Evolutionary conservation across 1,284 basidiomycete species (phyloP), one percentile per base, ranked within the genome.

Genomic region (Fomitopsis betulina): DNA sequence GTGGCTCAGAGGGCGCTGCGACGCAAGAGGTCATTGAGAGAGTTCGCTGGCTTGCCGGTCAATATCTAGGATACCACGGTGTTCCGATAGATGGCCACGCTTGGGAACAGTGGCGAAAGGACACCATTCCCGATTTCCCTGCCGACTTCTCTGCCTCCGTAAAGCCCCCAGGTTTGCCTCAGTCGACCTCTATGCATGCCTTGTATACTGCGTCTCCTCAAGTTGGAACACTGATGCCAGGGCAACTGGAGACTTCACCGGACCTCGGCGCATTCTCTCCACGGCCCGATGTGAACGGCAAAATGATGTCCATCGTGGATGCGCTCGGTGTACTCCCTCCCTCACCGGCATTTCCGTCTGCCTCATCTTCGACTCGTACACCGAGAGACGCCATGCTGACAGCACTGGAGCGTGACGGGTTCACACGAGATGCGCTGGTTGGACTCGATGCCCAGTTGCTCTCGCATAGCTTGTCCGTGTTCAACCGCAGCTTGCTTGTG

Each of bases 351-450:
- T 12, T 6, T 32, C 10, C 10, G 21, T 3, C n/a, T 12, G 5
- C 35, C 2, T 27, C 33, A 2, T 53, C 60, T 19, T 32, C 47
- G 12, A 12, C 59, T 23, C 51, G 43, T 12, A 58, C 54, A 39
- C 59, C 54, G 58, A 62, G 63, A 52, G 70, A 63, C 43, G 65
- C 58, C 23, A 68, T 69, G 50, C 84, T 84, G 78, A 65, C 72
- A 1, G 72, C 76, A 19, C 72, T 91, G 13, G 78, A 84, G 23
- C 77, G 79, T 45, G 85, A 85, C 60, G 87, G 89, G 2, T 75
- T 91, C n/a, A 84, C 87, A n/a, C 75, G 84, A 25, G 84, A 87
- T 40, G 75, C 87, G 3, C 75, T 91, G 40, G 72, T 85, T 12
- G 67, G 76, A 35, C 72, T 89, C 17, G 86, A 89, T 60, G 77